Evolutionary conservation across 768 basidiomycete species (phyloP).

Genomic region (Boletellus sp.): DNA sequence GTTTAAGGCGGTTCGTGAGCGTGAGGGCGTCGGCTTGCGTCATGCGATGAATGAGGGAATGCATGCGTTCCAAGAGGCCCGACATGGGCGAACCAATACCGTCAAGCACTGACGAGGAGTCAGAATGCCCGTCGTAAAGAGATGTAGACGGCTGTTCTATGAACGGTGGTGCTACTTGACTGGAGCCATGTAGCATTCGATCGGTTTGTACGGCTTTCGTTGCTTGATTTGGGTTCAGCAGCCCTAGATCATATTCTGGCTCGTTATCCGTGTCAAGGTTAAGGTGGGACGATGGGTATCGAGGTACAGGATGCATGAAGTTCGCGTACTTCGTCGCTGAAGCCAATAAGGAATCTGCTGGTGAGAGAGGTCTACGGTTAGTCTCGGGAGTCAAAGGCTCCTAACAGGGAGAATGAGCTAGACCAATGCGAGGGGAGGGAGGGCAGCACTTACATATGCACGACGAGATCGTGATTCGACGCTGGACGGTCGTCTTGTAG

Average conservation of each 20-base stretch:
- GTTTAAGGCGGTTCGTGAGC: conserved; percentile 83
- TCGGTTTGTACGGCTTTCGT: conserved; percentile 74
- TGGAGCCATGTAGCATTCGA: conserved; percentile 28
- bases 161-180: conserved; percentile 33
- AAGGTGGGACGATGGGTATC: conserved; percentile 25
- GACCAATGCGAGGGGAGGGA: neutral
- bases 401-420: conserved; percentile 22
- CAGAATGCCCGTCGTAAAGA: conserved; percentile 61
- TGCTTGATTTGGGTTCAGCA: conserved; percentile 41
- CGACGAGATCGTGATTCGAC: conserved; percentile 31
- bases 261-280: conserved; percentile 47
- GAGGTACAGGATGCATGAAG: conserved; percentile 20
- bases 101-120: conserved; percentile 69
- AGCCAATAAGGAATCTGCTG: conserved; percentile 33
- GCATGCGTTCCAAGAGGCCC: conserved; percentile 58
- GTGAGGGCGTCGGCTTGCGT: conserved; percentile 80
- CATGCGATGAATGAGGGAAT: conserved; percentile 59
- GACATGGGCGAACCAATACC: conserved; percentile 48
- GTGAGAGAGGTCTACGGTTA: conserved; percentile 39
- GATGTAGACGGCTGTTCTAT: conserved; percentile 41
- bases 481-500: conserved; percentile 33
- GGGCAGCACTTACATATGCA: conserved; percentile 33
- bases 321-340: conserved; percentile 26
- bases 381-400: conserved; percentile 48
- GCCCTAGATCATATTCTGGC: conserved; percentile 31